phyloP scores from a whole-genome alignment of 176 grass and related monocot genomes.

The Triticum turgidum region DNA sequence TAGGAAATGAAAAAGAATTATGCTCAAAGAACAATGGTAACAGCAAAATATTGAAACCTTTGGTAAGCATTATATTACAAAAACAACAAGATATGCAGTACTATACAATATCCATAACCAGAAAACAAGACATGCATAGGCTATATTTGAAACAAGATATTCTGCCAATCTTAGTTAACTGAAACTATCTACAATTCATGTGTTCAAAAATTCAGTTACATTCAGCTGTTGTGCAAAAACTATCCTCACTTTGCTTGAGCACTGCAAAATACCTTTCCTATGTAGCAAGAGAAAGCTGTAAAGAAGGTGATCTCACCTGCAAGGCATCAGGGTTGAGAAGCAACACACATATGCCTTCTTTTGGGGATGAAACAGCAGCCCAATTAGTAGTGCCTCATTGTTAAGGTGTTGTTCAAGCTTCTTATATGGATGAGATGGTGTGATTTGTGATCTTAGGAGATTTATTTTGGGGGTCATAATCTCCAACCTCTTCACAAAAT shows the following conservation, averaged over 20 bases:
- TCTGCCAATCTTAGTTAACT: too few relatives aligned
- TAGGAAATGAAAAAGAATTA: too few relatives aligned
- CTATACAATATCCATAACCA: too few relatives aligned
- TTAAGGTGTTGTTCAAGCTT: constrained; percentile 4
- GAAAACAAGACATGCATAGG: too few relatives aligned
- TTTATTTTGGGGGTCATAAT: constrained; percentile 31
- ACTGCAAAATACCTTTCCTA: constrained; percentile 53
- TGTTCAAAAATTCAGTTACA: too few relatives aligned
- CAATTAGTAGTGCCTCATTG: not conserved
- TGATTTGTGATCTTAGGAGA: constrained; percentile 26
- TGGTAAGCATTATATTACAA: too few relatives aligned
- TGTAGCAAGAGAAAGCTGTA: constrained; percentile 46
- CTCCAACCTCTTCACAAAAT: not conserved
- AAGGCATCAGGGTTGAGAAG: constrained; percentile 16
- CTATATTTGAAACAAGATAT: too few relatives aligned
- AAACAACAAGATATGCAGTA: too few relatives aligned
- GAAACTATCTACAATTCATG: too few relatives aligned
- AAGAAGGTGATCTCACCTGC: constrained; percentile 30
- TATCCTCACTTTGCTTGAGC: constrained; percentile 42
- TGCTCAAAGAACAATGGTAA: too few relatives aligned
- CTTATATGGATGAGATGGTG: not conserved
- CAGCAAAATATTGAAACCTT: too few relatives aligned
- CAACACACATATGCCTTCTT: constrained; percentile 6
- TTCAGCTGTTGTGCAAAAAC: too few relatives aligned
- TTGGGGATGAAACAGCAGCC: not conserved